phyloP scores from a whole-genome alignment of 73 alveolate species.

The Symbiodinium natans region DNA sequence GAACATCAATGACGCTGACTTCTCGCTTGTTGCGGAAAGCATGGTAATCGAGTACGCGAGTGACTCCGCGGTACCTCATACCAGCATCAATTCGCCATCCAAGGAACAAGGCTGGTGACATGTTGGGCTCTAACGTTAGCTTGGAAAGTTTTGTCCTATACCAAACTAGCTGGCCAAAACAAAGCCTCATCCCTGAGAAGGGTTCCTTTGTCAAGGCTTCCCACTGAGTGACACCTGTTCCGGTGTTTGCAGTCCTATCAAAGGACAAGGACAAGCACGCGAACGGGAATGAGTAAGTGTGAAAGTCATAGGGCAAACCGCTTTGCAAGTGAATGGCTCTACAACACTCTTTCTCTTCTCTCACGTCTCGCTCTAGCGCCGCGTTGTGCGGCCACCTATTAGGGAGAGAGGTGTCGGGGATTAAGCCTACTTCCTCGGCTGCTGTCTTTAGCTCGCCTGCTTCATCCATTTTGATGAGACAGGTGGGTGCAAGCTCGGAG shows the following conservation, averaged over 20 bases:
- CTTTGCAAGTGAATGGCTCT: background rate
- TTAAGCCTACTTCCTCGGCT: background rate
- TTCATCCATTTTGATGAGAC: background rate
- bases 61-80: background rate
- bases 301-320: background rate
- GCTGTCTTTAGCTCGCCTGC: background rate
- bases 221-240: background rate
- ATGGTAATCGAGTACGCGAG: background rate
- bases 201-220: background rate
- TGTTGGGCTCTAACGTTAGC: background rate
- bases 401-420: background rate
- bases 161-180: background rate
- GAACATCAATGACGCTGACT: background rate
- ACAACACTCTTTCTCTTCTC: background rate
- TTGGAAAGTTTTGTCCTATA: background rate
- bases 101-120: background rate
- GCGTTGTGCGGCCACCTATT: background rate
- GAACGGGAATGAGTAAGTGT: background rate
- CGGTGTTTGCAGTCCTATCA: background rate
- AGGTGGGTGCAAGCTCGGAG: background rate
- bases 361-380: background rate
- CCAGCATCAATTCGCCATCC: slow-evolving; percentile 1
- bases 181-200: background rate
- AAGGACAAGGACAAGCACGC: slow-evolving; percentile 22
- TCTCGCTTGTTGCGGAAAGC: background rate